These are phyloP conservation scores for Prillingera fragicola DNA, from an alignment of 1,284 basidiomycete genomes.

Conservation along the genomic window DNA sequence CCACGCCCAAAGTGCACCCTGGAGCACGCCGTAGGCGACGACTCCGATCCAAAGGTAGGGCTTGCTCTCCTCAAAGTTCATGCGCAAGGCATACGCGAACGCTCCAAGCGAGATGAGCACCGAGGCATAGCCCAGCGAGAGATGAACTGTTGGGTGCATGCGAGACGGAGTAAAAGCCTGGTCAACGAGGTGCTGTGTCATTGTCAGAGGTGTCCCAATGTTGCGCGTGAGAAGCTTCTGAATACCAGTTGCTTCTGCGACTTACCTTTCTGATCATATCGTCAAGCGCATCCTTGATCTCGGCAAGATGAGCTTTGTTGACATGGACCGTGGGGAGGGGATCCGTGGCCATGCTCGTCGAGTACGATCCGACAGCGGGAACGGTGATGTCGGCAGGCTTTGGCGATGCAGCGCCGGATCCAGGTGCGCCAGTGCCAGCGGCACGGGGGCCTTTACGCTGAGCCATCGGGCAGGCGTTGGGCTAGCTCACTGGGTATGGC, in stretches of 20 bases:
- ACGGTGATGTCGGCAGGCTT: too few species aligned
- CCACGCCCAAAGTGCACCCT: constrained; percentile 40
- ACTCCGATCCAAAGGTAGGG: constrained; percentile 70
- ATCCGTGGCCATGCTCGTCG: constrained; percentile 26
- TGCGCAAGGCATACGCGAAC: constrained; percentile 74
- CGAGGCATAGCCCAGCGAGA: constrained; percentile 74
- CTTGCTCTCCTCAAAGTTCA: constrained; percentile 81
- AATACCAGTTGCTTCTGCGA: constrained; percentile 18
- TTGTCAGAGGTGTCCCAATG: constrained; percentile 4
- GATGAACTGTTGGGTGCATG: constrained; percentile 75
- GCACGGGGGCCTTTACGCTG: too few species aligned
- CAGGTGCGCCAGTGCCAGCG: too few species aligned
- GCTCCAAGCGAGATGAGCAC: constrained; percentile 72
- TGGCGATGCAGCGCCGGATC: too few species aligned
- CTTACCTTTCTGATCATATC: constrained; percentile 82
- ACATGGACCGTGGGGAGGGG: constrained; percentile 58
- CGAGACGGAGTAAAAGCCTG: constrained; percentile 79
- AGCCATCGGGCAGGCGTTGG: too few species aligned
- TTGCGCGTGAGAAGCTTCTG: too few species aligned
- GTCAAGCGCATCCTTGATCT: constrained; percentile 84
- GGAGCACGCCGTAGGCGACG: constrained; percentile 47
- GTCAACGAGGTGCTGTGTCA: constrained; percentile 63
- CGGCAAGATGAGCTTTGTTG: constrained; percentile 71
- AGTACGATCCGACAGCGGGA: too few species aligned
- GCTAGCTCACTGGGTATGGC: too few species aligned